These are phyloP conservation scores for Nannochloropsis salina DNA, from an alignment of 108 stramenopile species.

Conservation along the genomic window DNA sequence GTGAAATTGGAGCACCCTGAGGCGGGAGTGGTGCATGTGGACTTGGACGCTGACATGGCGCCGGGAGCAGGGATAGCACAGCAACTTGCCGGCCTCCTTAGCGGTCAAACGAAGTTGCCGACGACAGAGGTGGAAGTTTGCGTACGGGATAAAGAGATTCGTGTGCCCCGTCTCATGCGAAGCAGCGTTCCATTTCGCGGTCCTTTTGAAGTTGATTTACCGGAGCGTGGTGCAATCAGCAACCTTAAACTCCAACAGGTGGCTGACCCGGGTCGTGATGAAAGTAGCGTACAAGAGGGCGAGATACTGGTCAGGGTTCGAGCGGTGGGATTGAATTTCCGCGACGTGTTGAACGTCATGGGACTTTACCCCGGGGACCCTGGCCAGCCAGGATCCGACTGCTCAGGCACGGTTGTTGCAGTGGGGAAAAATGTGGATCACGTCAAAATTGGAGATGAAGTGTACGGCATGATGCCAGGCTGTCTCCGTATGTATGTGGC, in stretches of 20 bases:
- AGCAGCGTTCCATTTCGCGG: not conserved
- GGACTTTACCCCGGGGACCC: conserved; percentile 19
- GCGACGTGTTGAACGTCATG: conserved; percentile 18
- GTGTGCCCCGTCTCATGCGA: conserved; percentile 9
- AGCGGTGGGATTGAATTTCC: conserved; percentile 13
- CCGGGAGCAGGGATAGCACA: not conserved
- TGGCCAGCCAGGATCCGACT: not conserved
- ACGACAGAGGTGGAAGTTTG: not conserved
- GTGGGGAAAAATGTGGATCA: conserved; percentile 3
- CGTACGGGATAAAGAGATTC: not conserved
- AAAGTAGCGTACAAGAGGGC: not conserved
- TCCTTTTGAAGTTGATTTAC: conserved; percentile 12
- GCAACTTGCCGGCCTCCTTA: not conserved
- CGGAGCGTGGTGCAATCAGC: conserved; percentile 1
- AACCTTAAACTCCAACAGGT: not conserved
- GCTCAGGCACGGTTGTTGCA: not conserved
- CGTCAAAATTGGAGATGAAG: conserved; percentile 5
- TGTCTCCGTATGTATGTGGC: conserved; percentile 6
- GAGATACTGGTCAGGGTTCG: not conserved
- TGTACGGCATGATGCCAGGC: conserved; percentile 15
- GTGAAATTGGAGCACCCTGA: conserved; percentile 6
- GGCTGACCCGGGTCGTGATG: conserved; percentile 7
- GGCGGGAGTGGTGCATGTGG: not conserved
- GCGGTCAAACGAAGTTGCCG: not conserved
- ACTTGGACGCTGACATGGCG: not conserved